Percentiles rank a stretch among this genome's conserved stretches.
Conservation (phyloP, 192 early-diverging fungal species). For the Thamnidium elegans region DNA sequence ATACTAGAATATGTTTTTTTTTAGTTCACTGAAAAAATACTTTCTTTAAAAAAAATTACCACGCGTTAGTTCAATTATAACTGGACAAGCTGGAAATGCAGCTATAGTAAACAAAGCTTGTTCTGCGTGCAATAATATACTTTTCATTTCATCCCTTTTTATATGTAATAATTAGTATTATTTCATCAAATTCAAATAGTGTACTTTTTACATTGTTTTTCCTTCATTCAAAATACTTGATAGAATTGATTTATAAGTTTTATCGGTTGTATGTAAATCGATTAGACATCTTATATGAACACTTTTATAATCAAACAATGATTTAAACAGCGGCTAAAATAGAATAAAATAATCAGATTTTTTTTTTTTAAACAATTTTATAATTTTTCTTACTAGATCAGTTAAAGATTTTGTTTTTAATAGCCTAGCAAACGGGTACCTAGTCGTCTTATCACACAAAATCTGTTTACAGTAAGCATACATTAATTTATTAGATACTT, state of each 20-base stretch:
- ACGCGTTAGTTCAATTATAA: neutral
- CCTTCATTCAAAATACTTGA: constrained; percentile 4
- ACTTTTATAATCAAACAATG: constrained; percentile 6
- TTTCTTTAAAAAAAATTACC: constrained; percentile 10
- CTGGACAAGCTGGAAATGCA: constrained; percentile 3
- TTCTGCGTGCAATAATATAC: neutral
- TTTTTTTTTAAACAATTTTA: neutral
- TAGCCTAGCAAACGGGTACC: neutral
- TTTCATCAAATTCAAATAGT: neutral
- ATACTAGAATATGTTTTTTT: neutral
- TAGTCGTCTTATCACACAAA: neutral
- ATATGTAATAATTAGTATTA: neutral
- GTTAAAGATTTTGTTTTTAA: neutral
- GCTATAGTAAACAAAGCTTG: neutral
- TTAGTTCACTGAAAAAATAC: neutral
- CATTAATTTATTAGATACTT: neutral
- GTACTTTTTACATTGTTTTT: constrained; percentile 2
- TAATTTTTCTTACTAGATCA: neutral
- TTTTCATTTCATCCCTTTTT: neutral
- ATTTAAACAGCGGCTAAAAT: neutral
- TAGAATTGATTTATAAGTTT: neutral
- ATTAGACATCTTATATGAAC: neutral
- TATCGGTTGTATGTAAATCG: neutral
- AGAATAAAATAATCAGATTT: neutral
- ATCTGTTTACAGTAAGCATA: neutral